Evolutionary conservation across 805 yeast species (phyloP), one percentile per base, ranked within the genome.

Genomic region (Metschnikowia reukaufii): DNA sequence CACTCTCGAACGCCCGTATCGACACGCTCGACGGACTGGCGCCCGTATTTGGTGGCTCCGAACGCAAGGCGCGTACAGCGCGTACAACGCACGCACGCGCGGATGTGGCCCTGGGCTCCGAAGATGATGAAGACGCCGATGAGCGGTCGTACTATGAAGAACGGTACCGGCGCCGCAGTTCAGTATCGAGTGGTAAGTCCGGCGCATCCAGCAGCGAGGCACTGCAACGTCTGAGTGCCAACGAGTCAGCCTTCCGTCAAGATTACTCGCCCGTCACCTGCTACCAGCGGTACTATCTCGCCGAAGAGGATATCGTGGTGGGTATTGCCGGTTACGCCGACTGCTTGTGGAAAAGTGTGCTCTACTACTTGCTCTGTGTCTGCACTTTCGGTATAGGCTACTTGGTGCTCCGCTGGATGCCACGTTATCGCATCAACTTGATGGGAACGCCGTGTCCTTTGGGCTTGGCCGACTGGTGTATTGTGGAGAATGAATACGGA

Each of bases 261-360:
- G 50, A 50, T 5, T 56, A 39, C 32, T 36, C 49, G 7, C 76
- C 86, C 0, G 65, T 54, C 10, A 65, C 75, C 41, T 70, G 70
- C 45, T 77, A 74, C 54, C 99, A 94, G 66, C 76, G 97, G 47
- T 89, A 87, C 64, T 94, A 92, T 64, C 79, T 94, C 51, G 91
- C 97, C 0, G 98, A 94, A 64, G 99, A 94, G 63, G 99, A 94
- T 70, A 72, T 94, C 59, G 92, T 92, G 10, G 79, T 94, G 49
- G 97, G 96, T 51, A 86, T 94, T 51, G 99, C 97, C 0, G 98
- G 98, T 4, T 94, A 88, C 64, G 66, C 66, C 44, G 79, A 83
- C 13, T 78, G 83, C 10, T 60, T 60, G 39, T 44, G 74, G 54
- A 79, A 82, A 50, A 58, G 66, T 4, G 33, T 68, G 0, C 13